phyloP scores from a whole-genome alignment of 2,329 filamentous ascomycete species.

The Dactylellina parvicollis region DNA sequence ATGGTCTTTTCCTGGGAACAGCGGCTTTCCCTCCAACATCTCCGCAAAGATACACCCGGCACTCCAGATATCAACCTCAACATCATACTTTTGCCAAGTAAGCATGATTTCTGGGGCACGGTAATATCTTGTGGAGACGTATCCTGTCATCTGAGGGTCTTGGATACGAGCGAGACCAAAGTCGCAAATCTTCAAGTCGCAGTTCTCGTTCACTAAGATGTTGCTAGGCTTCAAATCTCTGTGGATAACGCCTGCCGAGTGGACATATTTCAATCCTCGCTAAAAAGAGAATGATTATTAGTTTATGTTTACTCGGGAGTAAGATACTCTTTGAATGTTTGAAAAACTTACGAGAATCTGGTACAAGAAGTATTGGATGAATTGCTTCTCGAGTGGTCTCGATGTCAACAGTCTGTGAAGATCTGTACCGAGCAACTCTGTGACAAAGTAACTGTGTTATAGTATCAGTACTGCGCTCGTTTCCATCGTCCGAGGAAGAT shows the following conservation, averaged over 20 bases:
- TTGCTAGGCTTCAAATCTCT: conserved; percentile 98
- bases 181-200: conserved; percentile 99
- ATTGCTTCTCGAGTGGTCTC: conserved; percentile 96
- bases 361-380: conserved; percentile 99
- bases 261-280: conserved; percentile 98
- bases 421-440: conserved; percentile 95
- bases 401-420: conserved; percentile 94
- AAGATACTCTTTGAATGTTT: background rate
- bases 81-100: conserved; percentile 99
- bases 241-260: conserved; percentile 97
- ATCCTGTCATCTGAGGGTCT: conserved; percentile 99
- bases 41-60: conserved; percentile 98
- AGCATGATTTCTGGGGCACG: conserved; percentile 99
- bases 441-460: conserved; percentile 85
- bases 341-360: conserved; percentile 83
- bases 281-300: conserved; percentile 61
- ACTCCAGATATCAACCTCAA: conserved; percentile 99
- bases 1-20: conserved; percentile 98
- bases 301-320: background rate
- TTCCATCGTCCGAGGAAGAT: background rate
- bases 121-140: conserved; percentile 98
- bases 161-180: conserved; percentile 97
- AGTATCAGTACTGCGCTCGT: conserved; percentile 14
- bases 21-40: conserved; percentile 97
- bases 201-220: conserved; percentile 99